Evolutionary conservation across 805 yeast genomes (phyloP), one percentile per base, ranked within the genome.

Genomic region (Wickerhamiella spandovensis): DNA sequence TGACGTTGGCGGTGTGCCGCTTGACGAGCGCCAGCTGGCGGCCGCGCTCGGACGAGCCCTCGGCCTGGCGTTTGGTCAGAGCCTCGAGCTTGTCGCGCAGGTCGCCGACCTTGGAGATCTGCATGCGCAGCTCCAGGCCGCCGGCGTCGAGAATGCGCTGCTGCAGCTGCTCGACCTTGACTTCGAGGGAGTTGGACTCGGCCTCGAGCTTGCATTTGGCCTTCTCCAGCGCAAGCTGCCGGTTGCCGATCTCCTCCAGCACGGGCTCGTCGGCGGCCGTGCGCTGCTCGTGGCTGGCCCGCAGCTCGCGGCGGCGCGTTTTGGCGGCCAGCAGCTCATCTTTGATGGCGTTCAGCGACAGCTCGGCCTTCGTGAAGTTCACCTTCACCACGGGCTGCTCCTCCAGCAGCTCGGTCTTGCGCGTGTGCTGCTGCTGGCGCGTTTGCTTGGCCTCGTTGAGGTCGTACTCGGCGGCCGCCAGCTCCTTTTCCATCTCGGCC

Each of bases 61-160:
- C 75, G 5, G 81, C 72, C 13, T 79, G 71, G 57, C 78, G 79
- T 43, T 77, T 76, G 35, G 67, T 69, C 13, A 79, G 63, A 18
- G 82, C 75, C 48, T 80, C 84, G 25, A 84, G 74, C 58, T 78
- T 76, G 57, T 83, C 84, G 43, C 72, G 70, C 32, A 83, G 70
- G 1, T 94, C 82, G 58, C 80, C 88, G 8, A 92, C 95, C 60
- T 79, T 83, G 1, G 94, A 77, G 53, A 79, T 82, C 59, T 88
- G 96, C 53, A 84, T 64, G 1, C 59, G 53, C 55, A 92, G 71
- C 54, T 79, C 79, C 8, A 84, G 81, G 53, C 99, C 99, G 49
- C 99, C 99, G 49, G 86, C 82, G 47, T 84, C 81, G 84, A 89
- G 78, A 39, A 92, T 86, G 60, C 80, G 75, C 51, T 81, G 84